phyloP scores from a whole-genome alignment of 176 grass and related monocot species.

The Rhynchospora pubera region DNA sequence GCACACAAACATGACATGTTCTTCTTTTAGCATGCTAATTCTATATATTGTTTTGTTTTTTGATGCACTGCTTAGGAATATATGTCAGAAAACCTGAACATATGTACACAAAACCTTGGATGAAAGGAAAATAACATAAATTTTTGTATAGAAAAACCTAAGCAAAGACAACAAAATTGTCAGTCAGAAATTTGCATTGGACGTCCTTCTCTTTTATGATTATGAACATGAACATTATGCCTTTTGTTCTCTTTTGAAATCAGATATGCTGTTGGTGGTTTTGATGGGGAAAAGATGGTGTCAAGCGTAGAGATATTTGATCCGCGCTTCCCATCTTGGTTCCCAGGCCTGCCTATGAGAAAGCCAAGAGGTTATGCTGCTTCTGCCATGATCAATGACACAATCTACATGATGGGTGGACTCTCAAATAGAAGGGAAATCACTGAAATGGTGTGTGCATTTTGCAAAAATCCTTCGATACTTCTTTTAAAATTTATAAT shows the following conservation, averaged over 20 bases:
- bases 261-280: constrained; percentile 68
- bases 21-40: neutral
- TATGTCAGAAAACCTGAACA: neutral
- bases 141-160: neutral
- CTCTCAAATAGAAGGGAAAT: constrained; percentile 18
- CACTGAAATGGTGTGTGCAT: constrained; percentile 41
- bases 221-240: neutral
- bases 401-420: constrained; percentile 50
- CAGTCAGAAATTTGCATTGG: too few species aligned
- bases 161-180: too few species aligned
- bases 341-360: constrained; percentile 35
- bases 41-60: neutral
- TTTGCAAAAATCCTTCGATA: neutral
- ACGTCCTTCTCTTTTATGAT: neutral
- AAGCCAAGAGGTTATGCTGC: constrained; percentile 51
- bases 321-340: constrained; percentile 50
- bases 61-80: neutral
- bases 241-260: neutral
- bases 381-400: constrained; percentile 33
- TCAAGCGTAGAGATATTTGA: constrained; percentile 68
- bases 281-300: constrained; percentile 31
- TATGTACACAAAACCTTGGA: neutral
- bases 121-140: neutral
- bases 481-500: neutral
- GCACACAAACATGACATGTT: neutral